These are phyloP conservation scores for Citrus hindsii DNA, from an alignment of 345 rosid species.

Conservation along the genomic window DNA sequence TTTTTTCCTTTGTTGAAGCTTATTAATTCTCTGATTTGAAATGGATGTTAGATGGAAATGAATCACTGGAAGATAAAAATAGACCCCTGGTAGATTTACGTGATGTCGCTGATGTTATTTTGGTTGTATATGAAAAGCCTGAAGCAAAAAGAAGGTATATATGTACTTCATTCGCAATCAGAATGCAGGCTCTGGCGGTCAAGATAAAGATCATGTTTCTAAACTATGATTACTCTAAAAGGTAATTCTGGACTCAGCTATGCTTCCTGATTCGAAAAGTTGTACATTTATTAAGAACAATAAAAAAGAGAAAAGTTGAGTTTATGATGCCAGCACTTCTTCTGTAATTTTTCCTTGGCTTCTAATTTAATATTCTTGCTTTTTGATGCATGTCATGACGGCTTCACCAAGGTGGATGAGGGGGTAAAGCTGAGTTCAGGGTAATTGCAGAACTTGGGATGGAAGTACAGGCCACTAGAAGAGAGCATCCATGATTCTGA, in stretches of 20 bases:
- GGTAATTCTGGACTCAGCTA: too few species aligned
- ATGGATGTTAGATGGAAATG: slow-evolving; percentile 34
- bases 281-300: too few species aligned
- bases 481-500: slow-evolving; percentile 54
- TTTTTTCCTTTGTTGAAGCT: background rate
- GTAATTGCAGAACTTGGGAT: slow-evolving; percentile 42
- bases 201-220: slow-evolving; percentile 51
- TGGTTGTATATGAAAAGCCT: slow-evolving; percentile 47
- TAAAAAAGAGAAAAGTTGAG: too few species aligned
- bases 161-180: slow-evolving; percentile 34
- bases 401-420: slow-evolving; percentile 26
- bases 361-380: background rate
- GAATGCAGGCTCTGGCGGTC: slow-evolving; percentile 23
- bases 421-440: slow-evolving; percentile 29
- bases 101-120: slow-evolving; percentile 35
- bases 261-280: too few species aligned
- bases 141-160: slow-evolving; percentile 35
- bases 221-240: slow-evolving; percentile 22
- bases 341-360: too few species aligned
- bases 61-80: slow-evolving; percentile 31
- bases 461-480: slow-evolving; percentile 48
- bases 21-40: background rate
- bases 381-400: slow-evolving; percentile 1
- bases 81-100: slow-evolving; percentile 30
- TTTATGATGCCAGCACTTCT: too few species aligned